phyloP scores from a whole-genome alignment of 1,139 yeast species.

The Debaryomyces udenii region DNA sequence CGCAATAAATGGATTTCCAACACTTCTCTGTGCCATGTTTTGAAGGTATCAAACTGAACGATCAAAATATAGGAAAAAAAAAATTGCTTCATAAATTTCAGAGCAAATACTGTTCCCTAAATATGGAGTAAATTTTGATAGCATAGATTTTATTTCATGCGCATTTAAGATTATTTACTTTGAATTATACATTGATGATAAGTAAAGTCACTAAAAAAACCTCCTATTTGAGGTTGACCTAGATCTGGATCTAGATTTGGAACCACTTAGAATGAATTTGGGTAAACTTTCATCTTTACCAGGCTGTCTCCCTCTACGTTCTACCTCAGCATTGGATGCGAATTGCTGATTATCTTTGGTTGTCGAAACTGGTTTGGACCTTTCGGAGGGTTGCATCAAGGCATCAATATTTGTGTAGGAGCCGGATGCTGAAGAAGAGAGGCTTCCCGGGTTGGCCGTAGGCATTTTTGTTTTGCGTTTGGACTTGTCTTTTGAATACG shows the following conservation, averaged over 20 bases:
- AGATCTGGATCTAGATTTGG: constrained; percentile 21
- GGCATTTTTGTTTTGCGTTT: constrained; percentile 16
- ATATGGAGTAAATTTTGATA: not conserved
- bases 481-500: constrained; percentile 22
- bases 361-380: constrained; percentile 12
- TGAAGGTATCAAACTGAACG: not conserved
- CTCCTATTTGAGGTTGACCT: constrained; percentile 22
- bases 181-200: too few relatives aligned
- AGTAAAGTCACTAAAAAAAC: constrained; percentile 19
- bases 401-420: constrained; percentile 21
- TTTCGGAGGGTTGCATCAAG: constrained; percentile 14
- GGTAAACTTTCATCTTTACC: constrained; percentile 7
- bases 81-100: too few relatives aligned
- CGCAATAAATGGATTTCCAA: constrained; percentile 35
- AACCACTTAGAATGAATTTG: constrained; percentile 9
- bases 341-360: constrained; percentile 3
- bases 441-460: constrained; percentile 18
- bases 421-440: constrained; percentile 22
- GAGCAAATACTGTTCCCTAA: too few relatives aligned
- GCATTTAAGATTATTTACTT: too few relatives aligned
- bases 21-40: constrained; percentile 22
- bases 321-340: constrained; percentile 10
- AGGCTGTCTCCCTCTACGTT: constrained; percentile 17
- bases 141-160: not conserved
- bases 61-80: not conserved